Base-by-base conservation (phyloP, 768 basidiomycete genomes). In the Suillus americanus region DNA sequence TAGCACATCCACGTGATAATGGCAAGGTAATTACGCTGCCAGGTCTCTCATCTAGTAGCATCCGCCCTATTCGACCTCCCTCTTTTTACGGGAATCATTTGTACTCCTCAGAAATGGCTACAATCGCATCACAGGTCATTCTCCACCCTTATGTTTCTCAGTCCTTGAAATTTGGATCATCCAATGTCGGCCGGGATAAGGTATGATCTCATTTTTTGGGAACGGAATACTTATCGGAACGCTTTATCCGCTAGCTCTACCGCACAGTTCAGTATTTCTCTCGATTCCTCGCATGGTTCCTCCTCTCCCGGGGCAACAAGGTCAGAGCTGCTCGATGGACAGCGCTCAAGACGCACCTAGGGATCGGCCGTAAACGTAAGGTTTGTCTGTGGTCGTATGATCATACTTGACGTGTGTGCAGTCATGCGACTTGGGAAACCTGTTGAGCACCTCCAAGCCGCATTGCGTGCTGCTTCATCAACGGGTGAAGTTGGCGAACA, bases 361-460 rank as follows among this genome's bases (percentile, higher is more conserved):
- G 87, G 5, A 86, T 85, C 13, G 92, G 88, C 38, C 85, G 97
- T 68, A 99, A 97, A 79, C 81, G 97, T 97, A 64, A 62, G 75
- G 66, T 3, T 43, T 20, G 28, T 38, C 35, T 25, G 25, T 57
- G 23, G 12, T 28, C 40, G 28, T 20, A n/a, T 64, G 59, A 67
- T 62, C 61, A 46, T 60, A 61, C 25, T 28, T 66, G 60, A 61
- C 51, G 12, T 41, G 46, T 10, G 30, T 50, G 20, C 67, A 99
- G 97, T 97, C 43, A 82, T 99, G 83, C 88, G 97, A 18, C 81
- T 99, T 61, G 94, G 95, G 69, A 97, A 98, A 77, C 95, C 95
- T 9, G 70, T 96, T 67, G 97, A 99, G 73, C 94, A 97, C 78
- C 81, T 96, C 7, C 97, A 99, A 75, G 87, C 94, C 1, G 95